Conservation (phyloP, 2,329 filamentous ascomycete species). For the Metarhizium album region DNA sequence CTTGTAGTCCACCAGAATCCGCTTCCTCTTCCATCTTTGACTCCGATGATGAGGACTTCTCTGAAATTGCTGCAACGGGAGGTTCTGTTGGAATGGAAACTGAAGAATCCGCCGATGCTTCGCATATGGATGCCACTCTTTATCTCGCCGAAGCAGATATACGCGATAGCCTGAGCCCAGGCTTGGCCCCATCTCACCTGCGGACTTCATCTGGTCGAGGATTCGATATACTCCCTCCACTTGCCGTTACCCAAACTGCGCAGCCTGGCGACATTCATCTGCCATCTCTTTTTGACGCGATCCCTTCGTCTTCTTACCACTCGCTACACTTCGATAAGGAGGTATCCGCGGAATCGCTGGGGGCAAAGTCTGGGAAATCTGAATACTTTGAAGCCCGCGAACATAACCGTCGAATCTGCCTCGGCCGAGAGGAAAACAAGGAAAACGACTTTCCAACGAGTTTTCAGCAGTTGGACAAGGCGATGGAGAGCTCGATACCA, state of each 20-base stretch:
- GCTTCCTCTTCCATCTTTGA: not conserved
- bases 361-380: not conserved
- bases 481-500: not conserved
- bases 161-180: too few species aligned
- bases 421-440: too few species aligned
- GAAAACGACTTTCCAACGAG: conserved; percentile 8
- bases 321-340: not conserved
- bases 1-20: not conserved
- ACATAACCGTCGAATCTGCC: conserved; percentile 16
- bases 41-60: not conserved
- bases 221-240: not conserved
- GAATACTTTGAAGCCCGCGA: conserved; percentile 30
- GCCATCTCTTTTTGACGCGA: not conserved
- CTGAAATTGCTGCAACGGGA: not conserved
- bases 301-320: not conserved
- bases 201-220: not conserved
- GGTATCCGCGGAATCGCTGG: not conserved
- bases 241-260: not conserved
- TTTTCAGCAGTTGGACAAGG: not conserved
- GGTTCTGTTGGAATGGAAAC: not conserved
- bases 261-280: not conserved
- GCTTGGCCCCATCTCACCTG: not conserved
- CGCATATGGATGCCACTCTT: not conserved
- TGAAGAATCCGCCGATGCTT: not conserved
- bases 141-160: not conserved